Conservation (phyloP, 805 yeast species). For the Metschnikowia rubicola region DNA sequence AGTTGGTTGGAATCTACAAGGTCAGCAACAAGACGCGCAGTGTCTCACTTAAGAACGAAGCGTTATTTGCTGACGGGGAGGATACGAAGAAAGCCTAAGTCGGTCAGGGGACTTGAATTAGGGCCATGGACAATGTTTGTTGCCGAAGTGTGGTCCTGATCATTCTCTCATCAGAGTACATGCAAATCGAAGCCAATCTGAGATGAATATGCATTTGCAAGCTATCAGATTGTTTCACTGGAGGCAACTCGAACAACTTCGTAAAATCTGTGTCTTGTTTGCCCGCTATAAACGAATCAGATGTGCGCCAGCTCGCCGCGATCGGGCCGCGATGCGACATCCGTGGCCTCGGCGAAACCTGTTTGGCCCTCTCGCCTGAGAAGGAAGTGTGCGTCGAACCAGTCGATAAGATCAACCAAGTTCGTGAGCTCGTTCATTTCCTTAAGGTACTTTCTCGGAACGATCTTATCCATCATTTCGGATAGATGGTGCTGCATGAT, state of each 20-base stretch:
- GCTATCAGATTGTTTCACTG: too few species aligned
- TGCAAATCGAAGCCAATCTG: too few species aligned
- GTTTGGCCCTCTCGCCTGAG: constrained; percentile 63
- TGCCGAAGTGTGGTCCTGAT: too few species aligned
- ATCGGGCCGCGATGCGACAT: constrained; percentile 27
- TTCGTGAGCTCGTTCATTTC: constrained; percentile 61
- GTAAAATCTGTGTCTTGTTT: too few species aligned
- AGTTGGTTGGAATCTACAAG: constrained; percentile 92
- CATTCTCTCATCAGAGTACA: too few species aligned
- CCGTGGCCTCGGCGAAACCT: constrained; percentile 59
- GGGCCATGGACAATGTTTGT: neutral
- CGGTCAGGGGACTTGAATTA: neutral
- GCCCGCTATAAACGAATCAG: neutral
- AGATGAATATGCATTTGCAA: too few species aligned
- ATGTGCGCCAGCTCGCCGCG: constrained; percentile 15
- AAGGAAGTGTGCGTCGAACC: constrained; percentile 71
- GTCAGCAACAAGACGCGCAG: constrained; percentile 87
- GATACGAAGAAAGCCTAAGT: neutral
- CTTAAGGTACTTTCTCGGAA: constrained; percentile 30
- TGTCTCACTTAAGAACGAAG: constrained; percentile 69
- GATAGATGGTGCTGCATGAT: constrained; percentile 83
- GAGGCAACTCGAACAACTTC: too few species aligned
- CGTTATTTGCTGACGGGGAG: constrained; percentile 27
- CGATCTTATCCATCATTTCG: constrained; percentile 70
- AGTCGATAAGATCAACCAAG: constrained; percentile 68